Evolutionary conservation across 2,329 filamentous ascomycete species (phyloP), one percentile per base, ranked within the genome.

Genomic region (Penicillium sp.): DNA sequence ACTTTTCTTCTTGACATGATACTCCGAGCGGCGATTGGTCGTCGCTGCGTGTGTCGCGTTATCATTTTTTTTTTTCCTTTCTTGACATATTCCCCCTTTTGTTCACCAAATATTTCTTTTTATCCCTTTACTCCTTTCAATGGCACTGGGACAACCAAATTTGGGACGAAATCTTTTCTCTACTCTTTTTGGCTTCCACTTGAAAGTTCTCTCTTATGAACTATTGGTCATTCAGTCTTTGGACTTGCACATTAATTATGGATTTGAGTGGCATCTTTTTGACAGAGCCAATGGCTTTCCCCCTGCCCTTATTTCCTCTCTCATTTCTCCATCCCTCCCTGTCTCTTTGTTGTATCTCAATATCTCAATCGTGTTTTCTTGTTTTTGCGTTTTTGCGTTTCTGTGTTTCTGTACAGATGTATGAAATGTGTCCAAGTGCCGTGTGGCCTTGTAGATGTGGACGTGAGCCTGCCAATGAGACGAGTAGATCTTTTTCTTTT

Each of bases 51-150:
- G 57, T 64, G 57, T 66, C 55, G 40, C 34, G 44, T 58, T 64
- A 50, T 59, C 32, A n/a, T 26, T 26, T 26, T 40, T 58, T 63
- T 67, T 57, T 59, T 60, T 61, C 6, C n/a, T 57, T 61, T 61
- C 60, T 63, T 61, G 63, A 66, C 61, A 66, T 72, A 71, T 72
- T 72, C 69, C 69, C 69, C 69, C 66, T 71, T 66, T 62, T 66
- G 70, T 72, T 69, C 50, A 61, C 49, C 57, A 56, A 55, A 60
- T 59, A 57, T 50, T 58, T 60, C 56, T 58, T 59, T 60, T 58
- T 57, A 42, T 52, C 40, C 49, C 39, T 55, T 55, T 55, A 49
- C 37, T 48, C 43, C 62, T 61, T 57, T 55, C 58, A 52, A 61
- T 59, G 63, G 55, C 61, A 61, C 44, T 59, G 51, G 55, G 62